Base-by-base conservation (phyloP, 139 green algal genomes). In the Chlorella sp. region DNA sequence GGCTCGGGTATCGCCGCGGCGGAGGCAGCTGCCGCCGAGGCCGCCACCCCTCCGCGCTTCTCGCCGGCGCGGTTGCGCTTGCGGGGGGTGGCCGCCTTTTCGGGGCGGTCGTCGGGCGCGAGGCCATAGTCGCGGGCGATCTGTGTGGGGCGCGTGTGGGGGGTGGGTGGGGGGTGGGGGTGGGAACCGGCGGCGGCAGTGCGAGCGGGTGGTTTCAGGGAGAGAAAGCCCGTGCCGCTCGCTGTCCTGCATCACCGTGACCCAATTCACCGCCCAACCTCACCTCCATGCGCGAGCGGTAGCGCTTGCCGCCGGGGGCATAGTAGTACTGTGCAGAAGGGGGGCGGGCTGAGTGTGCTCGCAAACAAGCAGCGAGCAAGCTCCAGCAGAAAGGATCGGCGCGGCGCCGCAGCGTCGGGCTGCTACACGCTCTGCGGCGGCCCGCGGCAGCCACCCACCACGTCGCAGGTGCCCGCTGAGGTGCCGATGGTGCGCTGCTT, bases 211-310 rank as follows among this genome's bases (percentile, higher is more conserved):
- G 46, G 14, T 14, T 55, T 14, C 14, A 55, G 46, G 14, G 17
- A 55, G 17, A 17, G 46, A 55, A 55, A 55, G 14, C 17, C 46
- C 46, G 14, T 27, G 46, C 46, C 46, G 14, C 14, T 55, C 14
- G 14, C 46, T 27, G 46, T 17, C 46, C 46, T 27, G 17, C 14
- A 55, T 55, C 17, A 17, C 14, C 17, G 17, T 14, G 14, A 14
- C 46, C 46, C 17, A 14, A 55, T 14, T 14, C 17, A 55, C 17
- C 14, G 46, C 46, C 14, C 46, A 55, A 55, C 7, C 46, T 25
- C 36, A 92, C 82, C 75, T 92, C 87, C 5, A 64, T 46, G 3
- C 82, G 67, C 1, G 89, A 91, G 17, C 89, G 68, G 62, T 87
- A 83, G 15, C 84, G 74, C 59, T 87, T 84, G 23, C 82, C 84